phyloP scores from a whole-genome alignment of 2,329 filamentous ascomycete genomes.

The Colletotrichum falcatum region DNA sequence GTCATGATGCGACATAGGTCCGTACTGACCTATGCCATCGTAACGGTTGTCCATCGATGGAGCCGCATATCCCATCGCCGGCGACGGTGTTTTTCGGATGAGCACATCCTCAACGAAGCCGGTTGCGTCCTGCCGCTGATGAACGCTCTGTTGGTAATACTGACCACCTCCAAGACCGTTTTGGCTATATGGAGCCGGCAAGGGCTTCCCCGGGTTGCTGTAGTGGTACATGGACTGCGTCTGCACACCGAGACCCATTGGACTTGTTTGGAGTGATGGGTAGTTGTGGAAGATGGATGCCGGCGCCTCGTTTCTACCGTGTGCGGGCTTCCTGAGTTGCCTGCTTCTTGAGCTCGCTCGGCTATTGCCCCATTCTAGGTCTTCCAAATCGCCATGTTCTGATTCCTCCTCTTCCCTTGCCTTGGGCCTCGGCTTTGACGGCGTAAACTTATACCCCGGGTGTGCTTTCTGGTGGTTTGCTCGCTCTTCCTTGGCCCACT shows the following conservation, averaged over 20 bases:
- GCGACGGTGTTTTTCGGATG: conserved; percentile 51
- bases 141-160: conserved; percentile 53
- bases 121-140: conserved; percentile 44
- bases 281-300: conserved; percentile 41
- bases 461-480: conserved; percentile 87
- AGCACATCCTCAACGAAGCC: conserved; percentile 48
- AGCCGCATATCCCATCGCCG: conserved; percentile 43
- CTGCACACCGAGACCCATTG: conserved; percentile 39
- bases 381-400: conserved; percentile 60
- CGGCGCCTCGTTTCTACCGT: conserved; percentile 47
- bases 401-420: conserved; percentile 50
- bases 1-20: conserved; percentile 37
- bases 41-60: conserved; percentile 36
- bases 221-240: conserved; percentile 41
- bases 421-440: conserved; percentile 73
- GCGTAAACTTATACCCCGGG: conserved; percentile 94
- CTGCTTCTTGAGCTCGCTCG: conserved; percentile 47
- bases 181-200: conserved; percentile 53
- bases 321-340: conserved; percentile 46
- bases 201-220: conserved; percentile 46
- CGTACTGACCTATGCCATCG: conserved; percentile 41
- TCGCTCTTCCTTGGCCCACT: conserved; percentile 83
- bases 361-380: conserved; percentile 56
- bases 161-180: conserved; percentile 46
- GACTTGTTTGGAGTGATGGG: conserved; percentile 31